Evolutionary conservation across 2,329 filamentous ascomycete species (phyloP), one percentile per base, ranked within the genome.

Genomic region (Botrytis sinoallii): DNA sequence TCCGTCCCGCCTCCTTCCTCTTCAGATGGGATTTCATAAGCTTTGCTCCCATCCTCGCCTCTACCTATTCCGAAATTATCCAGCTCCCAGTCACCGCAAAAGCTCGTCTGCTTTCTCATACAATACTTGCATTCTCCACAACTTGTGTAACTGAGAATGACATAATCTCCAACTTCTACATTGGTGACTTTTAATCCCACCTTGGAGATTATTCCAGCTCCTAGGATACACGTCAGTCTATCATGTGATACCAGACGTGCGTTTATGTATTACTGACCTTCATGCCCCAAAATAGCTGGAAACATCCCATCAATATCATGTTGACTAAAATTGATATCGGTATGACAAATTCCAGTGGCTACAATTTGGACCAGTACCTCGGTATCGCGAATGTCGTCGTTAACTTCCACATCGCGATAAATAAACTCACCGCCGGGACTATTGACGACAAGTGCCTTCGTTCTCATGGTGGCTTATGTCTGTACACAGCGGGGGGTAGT

Each of bases 281-380:
- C 80, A 73, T 81, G 80, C 1, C 80, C 80, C 9, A 80, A 70
- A 0, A 81, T 75, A 18, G 77, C 79, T 3, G 80, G 80, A 74
- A 80, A 80, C 25, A 77, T 42, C 9, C 74, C 74, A 6, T 73
- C 72, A 3, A 77, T 72, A 32, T 67, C 61, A 61, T 77, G 74
- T 32, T 75, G 73, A 8, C 73, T 29, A 40, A 78, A 77, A 59
- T 73, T 76, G 40, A 78, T 61, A 61, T 77, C 76, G 10, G 77
- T 78, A 48, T 77, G 76, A 65, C 82, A 83, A 29, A 83, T 70
- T 1, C 82, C 81, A 0, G 81, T 81, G 40, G 79, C 81, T 73
- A 80, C 81, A 76, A 83, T 82, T 68, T 82, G 79, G 22, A 83
- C 77, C 3, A 83, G 75, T 1, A 82, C 78, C 74, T 83, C 81